Conservation (phyloP, 371 early-diverging fungal species). For the Circinella minor region DNA sequence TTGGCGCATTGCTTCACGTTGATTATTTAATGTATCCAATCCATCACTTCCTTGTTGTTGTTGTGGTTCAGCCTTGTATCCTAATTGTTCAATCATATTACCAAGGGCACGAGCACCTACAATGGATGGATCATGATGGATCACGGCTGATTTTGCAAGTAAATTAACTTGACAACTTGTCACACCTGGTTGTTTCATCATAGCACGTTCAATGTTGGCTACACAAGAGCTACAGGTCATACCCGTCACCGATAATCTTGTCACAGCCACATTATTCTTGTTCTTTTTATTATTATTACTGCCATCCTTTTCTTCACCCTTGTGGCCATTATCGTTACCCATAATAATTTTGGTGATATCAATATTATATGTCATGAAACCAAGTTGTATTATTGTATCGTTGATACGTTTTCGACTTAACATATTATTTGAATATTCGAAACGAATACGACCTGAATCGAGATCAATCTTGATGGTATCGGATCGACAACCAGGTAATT, state of each 20-base stretch:
- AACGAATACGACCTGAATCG: slow-evolving; percentile 49
- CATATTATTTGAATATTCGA: slow-evolving; percentile 39
- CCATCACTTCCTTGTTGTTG: slow-evolving; percentile 43
- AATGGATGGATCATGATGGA: slow-evolving; percentile 60
- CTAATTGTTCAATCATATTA: slow-evolving; percentile 62
- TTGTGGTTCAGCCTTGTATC: slow-evolving; percentile 59
- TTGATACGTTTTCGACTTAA: slow-evolving; percentile 41
- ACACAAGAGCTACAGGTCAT: slow-evolving; percentile 91
- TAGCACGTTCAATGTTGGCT: slow-evolving; percentile 64
- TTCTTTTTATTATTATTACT: slow-evolving; percentile 17
- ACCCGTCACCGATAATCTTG: slow-evolving; percentile 64
- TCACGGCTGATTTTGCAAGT: slow-evolving; percentile 62
- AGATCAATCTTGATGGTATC: slow-evolving; percentile 46
- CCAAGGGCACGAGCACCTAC: slow-evolving; percentile 57
- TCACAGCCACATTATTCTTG: slow-evolving; percentile 27
- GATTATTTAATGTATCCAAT: slow-evolving; percentile 35
- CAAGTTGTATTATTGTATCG: slow-evolving; percentile 52
- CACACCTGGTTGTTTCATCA: slow-evolving; percentile 62
- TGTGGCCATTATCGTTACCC: neutral
- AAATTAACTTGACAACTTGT: slow-evolving; percentile 68
- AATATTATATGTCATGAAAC: slow-evolving; percentile 58
- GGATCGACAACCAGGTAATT: slow-evolving; percentile 38
- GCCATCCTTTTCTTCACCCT: slow-evolving; percentile 15
- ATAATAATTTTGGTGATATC: slow-evolving; percentile 41
- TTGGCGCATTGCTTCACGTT: slow-evolving; percentile 50